Evolutionary conservation across 2,329 filamentous ascomycete species (phyloP), one percentile per base, ranked within the genome.

Genomic region (Colletotrichum higginsianum): DNA sequence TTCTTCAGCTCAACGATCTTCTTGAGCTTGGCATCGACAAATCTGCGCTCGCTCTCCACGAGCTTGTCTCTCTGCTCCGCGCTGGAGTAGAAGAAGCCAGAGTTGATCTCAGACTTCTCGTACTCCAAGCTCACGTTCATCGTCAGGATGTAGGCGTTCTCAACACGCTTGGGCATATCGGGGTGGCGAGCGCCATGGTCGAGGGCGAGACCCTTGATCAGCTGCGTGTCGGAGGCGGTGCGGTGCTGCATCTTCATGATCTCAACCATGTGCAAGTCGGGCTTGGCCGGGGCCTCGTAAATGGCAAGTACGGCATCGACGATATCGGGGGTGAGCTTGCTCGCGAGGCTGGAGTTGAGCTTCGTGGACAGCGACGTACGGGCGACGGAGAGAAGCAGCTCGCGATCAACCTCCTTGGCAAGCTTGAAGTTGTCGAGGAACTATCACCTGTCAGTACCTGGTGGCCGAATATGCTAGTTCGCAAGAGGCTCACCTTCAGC

Each of bases 191-290:
- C 95, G 76, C 96, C 96, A 82, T 99, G 96, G 79, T 99, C 96
- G 73, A 99, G 86, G 12, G 94, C 96, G 70, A 99, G 88, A 72
- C 96, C 96, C 75, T 93, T 91, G 82, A 99, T 98, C 71, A 99
- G 90, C 83, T 98, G 95, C 68, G 96, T 99, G 83, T 99, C 96
- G 42, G 96, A 94, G 71, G 96, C 95, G 63, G 94, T 95, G 77
- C 96, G 93, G 86, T 99, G 96, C 86, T 99, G 96, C 96, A 99
- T 98, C 82, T 97, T 98, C 96, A 99, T 99, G 78, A 99, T 98
- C 85, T 99, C 96, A 76, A 99, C 89, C 96, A 99, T 99, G 87
- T 98, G 96, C 79, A 99, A 84, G 84, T 99, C 96, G 67, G 97
- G 97, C 86, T 98, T 98, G 74, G 90, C 91, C 35, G 94, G 94